Base-by-base conservation (phyloP, 257 asterid genomes). In the Jacaranda copaia region DNA sequence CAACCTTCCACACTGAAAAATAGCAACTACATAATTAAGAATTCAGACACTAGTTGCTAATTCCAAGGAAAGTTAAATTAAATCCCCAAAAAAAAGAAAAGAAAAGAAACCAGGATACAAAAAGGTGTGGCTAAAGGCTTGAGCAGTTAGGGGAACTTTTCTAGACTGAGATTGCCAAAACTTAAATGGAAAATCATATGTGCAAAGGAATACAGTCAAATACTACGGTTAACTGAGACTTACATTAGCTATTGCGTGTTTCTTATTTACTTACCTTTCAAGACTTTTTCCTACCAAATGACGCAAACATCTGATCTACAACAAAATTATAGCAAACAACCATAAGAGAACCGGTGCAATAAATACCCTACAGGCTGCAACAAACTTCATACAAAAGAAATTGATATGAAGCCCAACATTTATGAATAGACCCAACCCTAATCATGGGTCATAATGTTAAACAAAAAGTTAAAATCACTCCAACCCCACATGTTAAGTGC, bases 401-500 rank as follows among this genome's bases (percentile, higher is more conserved):
- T 12, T 40, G 58, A 55, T 12, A 15, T 5, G 36, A 18, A 66
- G 2, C 70, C 61, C 35, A 69, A 15, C 43, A 69, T 53, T 45
- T 5, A 10, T 2, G 4, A 65, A 2, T 65, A 10, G 53, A n/a
- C 57, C n/a, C n/a, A 18, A 42, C 7, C 36, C 16, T 49, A 70
- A 70, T 70, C 7, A 70, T 52, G n/a, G 49, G 35, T 52, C 36
- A 46, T 67, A 53, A 70, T 51, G 49, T 35, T 70, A n/a, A 8
- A 69, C 61, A 35, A 48, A 72, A 72, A 6, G 55, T 19, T 57
- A 1, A 42, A 57, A 55, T 53, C 64, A 4, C 57, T 36, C 38
- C 40, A 70, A 6, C 63, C 68, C 75, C 72, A 76, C 84, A 64
- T 35, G 75, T 76, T 79, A 15, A 52, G 67, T 73, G 70, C 48